These are phyloP conservation scores for Hebeloma cylindrosporum DNA, from an alignment of 768 basidiomycete species.

Conservation along the genomic window DNA sequence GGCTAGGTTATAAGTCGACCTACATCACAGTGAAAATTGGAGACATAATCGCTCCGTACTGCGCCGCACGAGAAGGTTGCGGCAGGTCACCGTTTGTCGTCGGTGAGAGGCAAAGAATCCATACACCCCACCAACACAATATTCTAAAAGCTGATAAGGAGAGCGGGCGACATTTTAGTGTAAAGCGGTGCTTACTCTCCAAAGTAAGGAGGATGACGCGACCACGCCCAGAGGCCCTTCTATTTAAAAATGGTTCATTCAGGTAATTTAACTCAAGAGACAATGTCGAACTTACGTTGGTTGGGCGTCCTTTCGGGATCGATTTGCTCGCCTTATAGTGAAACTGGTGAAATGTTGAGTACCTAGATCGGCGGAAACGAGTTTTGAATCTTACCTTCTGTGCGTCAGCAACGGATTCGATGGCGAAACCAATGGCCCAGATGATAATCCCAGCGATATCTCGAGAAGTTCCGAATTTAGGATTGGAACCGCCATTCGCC, in stretches of 20 bases:
- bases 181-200: slow-evolving; percentile 51
- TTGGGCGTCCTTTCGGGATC: slow-evolving; percentile 49
- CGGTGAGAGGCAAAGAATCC: slow-evolving; percentile 60
- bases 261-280: not conserved
- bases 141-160: slow-evolving; percentile 36
- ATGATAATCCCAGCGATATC: slow-evolving; percentile 66
- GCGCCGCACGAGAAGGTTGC: slow-evolving; percentile 48
- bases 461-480: slow-evolving; percentile 56
- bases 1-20: slow-evolving; percentile 19
- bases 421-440: slow-evolving; percentile 56
- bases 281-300: slow-evolving; percentile 32
- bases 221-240: slow-evolving; percentile 56
- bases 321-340: slow-evolving; percentile 50
- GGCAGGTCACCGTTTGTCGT: slow-evolving; percentile 45
- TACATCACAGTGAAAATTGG: slow-evolving; percentile 67
- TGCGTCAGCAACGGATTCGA: slow-evolving; percentile 56
- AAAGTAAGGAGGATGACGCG: slow-evolving; percentile 70
- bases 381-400: slow-evolving; percentile 45
- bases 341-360: slow-evolving; percentile 35
- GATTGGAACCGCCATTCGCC: slow-evolving; percentile 43
- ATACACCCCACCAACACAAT: slow-evolving; percentile 67
- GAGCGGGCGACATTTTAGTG: not conserved
- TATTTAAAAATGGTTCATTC: slow-evolving; percentile 18
- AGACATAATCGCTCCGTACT: slow-evolving; percentile 58
- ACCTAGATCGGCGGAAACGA: not conserved